These are phyloP conservation scores for Sisymbrium irio DNA, from an alignment of 345 rosid species.

Conservation along the genomic window DNA sequence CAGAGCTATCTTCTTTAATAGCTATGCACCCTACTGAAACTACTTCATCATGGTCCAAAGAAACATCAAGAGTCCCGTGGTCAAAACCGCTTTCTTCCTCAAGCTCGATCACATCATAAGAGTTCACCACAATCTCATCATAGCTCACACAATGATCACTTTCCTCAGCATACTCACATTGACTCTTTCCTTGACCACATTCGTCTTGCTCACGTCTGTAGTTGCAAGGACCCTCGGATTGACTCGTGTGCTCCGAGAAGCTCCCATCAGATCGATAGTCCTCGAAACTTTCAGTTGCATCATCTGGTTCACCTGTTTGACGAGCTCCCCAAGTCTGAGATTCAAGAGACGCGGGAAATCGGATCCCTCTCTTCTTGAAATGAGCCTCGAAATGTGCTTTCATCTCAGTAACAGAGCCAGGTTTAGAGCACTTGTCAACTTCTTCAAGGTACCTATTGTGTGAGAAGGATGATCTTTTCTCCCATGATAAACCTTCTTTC, in stretches of 20 bases:
- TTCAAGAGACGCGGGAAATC: conserved; percentile 46
- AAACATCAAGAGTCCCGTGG: background rate
- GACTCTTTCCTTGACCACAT: conserved; percentile 24
- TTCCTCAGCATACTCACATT: conserved; percentile 28
- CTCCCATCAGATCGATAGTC: conserved; percentile 29
- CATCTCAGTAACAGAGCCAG: conserved; percentile 76
- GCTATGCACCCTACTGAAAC: background rate
- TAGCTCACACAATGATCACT: conserved; percentile 34
- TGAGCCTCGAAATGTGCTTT: conserved; percentile 91
- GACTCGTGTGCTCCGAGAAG: conserved; percentile 29
- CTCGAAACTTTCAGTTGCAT: conserved; percentile 28
- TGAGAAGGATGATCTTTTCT: conserved; percentile 80
- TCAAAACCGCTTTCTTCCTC: conserved; percentile 19
- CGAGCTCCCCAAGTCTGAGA: conserved; percentile 37
- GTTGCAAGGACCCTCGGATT: conserved; percentile 18
- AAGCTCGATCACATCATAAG: conserved; percentile 33
- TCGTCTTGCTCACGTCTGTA: conserved; percentile 15
- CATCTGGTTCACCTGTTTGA: conserved; percentile 25
- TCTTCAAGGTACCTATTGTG: conserved; percentile 91
- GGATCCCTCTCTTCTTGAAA: conserved; percentile 72
- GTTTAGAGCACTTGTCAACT: conserved; percentile 82
- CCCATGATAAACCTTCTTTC: conserved; percentile 75
- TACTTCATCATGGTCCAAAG: background rate
- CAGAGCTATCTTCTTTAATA: background rate
- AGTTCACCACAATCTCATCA: conserved; percentile 45